Conservation (phyloP, 768 basidiomycete species). For the Boletus fagicola region DNA sequence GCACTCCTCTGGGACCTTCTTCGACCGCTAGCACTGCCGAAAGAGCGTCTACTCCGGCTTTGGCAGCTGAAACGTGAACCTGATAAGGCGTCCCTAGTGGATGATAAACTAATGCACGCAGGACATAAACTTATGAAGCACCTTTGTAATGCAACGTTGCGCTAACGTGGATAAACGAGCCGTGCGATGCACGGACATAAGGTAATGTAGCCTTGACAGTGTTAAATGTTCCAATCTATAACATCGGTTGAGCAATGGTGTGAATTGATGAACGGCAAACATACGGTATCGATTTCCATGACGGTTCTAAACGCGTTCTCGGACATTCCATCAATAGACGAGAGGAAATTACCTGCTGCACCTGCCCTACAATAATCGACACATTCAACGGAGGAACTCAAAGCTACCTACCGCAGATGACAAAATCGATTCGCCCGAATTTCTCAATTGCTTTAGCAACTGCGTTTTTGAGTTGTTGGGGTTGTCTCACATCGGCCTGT, state of each 20-base stretch:
- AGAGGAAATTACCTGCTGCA: slow-evolving; percentile 95
- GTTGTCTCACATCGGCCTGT: slow-evolving; percentile 81
- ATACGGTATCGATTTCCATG: slow-evolving; percentile 87
- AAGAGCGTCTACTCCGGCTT: slow-evolving; percentile 90
- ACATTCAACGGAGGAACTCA: not conserved
- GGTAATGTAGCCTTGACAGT: slow-evolving; percentile 90
- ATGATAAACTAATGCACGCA: not conserved
- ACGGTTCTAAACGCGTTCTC: slow-evolving; percentile 92
- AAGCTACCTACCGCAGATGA: slow-evolving; percentile 73
- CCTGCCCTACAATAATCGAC: slow-evolving; percentile 42
- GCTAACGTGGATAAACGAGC: slow-evolving; percentile 87
- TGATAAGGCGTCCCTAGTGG: slow-evolving; percentile 73
- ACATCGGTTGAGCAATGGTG: not conserved
- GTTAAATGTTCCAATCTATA: slow-evolving; percentile 85
- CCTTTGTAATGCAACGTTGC: slow-evolving; percentile 86
- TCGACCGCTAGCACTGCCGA: slow-evolving; percentile 86
- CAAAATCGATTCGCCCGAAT: slow-evolving; percentile 90
- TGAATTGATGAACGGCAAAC: slow-evolving; percentile 18
- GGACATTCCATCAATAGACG: slow-evolving; percentile 78
- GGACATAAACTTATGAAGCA: slow-evolving; percentile 23
- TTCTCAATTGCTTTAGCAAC: slow-evolving; percentile 69
- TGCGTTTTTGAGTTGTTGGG: slow-evolving; percentile 68
- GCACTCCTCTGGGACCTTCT: slow-evolving; percentile 92
- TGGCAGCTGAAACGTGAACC: slow-evolving; percentile 92
- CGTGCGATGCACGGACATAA: slow-evolving; percentile 66